Conservation (phyloP, 768 basidiomycete species). For the Infundibulicybe gibba region DNA sequence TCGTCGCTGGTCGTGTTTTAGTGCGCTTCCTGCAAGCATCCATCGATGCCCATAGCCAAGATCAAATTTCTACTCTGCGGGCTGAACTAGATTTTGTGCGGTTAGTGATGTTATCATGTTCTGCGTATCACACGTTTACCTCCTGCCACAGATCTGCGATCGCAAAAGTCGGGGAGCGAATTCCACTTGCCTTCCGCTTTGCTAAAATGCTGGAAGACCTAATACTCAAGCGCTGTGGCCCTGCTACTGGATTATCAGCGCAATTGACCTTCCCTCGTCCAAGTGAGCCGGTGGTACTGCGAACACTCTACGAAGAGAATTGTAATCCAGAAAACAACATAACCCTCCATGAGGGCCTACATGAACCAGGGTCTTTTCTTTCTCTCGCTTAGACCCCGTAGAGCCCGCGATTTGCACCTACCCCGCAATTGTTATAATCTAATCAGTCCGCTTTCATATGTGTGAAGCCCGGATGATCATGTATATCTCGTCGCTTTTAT, state of each 20-base stretch:
- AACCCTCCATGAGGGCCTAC: conserved; percentile 26
- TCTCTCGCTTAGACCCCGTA: conserved; percentile 17
- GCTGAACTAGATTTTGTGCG: conserved; percentile 67
- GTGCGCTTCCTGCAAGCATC: conserved; percentile 65
- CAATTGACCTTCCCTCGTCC: conserved; percentile 32
- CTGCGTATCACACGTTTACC: conserved; percentile 1
- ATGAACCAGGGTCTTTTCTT: conserved; percentile 32
- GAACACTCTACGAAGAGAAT: conserved; percentile 27
- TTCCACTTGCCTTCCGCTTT: conserved; percentile 63
- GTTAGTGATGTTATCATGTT: conserved; percentile 30
- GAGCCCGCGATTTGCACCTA: no score
- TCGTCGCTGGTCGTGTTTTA: conserved; percentile 61
- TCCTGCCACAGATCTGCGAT: conserved; percentile 45
- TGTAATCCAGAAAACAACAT: conserved; percentile 19
- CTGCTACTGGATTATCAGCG: conserved; percentile 18
- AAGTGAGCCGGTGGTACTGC: conserved; percentile 22
- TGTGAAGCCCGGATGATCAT: no score
- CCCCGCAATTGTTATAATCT: no score
- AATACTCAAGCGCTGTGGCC: conserved; percentile 33
- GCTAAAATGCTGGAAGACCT: conserved; percentile 54
- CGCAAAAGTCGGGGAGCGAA: conserved; percentile 57
- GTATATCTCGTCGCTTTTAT: no score
- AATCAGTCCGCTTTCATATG: no score
- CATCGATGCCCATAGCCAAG: conserved; percentile 48
- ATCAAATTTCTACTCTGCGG: conserved; percentile 56